These are phyloP conservation scores for Fusarium sp. DNA, from an alignment of 2,329 filamentous ascomycete genomes.

Conservation along the genomic window DNA sequence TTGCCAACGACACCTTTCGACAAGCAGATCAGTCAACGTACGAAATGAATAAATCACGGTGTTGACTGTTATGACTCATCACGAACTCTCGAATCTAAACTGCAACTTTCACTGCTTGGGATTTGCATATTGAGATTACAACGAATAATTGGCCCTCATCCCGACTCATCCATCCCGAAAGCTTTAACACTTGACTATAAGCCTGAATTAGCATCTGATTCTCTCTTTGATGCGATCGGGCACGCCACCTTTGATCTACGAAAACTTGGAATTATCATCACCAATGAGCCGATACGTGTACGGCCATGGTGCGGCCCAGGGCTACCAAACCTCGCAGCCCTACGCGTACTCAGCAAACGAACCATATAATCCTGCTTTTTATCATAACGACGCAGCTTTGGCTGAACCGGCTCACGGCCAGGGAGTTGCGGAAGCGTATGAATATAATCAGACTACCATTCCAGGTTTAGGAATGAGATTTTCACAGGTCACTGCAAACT, in stretches of 20 bases:
- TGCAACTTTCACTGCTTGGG: not conserved
- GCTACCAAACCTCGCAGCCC: slow-evolving; percentile 37
- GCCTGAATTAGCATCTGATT: not conserved
- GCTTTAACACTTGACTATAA: not conserved
- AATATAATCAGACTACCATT: slow-evolving; percentile 46
- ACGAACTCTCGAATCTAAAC: not conserved
- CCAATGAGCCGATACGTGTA: slow-evolving; percentile 47
- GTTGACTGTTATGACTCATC: not conserved
- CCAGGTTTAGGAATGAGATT: slow-evolving; percentile 49
- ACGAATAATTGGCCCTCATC: not conserved
- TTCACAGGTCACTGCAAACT: slow-evolving; percentile 24
- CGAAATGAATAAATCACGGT: not conserved
- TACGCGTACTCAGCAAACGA: slow-evolving; percentile 32
- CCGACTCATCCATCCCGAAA: not conserved
- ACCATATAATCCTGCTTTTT: slow-evolving; percentile 19
- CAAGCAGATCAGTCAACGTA: not conserved
- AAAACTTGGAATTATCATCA: not conserved
- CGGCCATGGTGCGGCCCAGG: slow-evolving; percentile 39
- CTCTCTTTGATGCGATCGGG: not conserved
- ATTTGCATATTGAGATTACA: not conserved
- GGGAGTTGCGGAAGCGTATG: slow-evolving; percentile 31
- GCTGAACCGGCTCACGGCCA: slow-evolving; percentile 11
- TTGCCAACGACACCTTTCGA: not conserved
- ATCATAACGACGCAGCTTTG: slow-evolving; percentile 9
- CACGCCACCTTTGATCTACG: not conserved